Percentiles rank a stretch among this genome's conserved stretches.
These are phyloP conservation scores for Paramecium primaurelia DNA, from an alignment of 73 alveolate genomes.

Conservation along the genomic window DNA sequence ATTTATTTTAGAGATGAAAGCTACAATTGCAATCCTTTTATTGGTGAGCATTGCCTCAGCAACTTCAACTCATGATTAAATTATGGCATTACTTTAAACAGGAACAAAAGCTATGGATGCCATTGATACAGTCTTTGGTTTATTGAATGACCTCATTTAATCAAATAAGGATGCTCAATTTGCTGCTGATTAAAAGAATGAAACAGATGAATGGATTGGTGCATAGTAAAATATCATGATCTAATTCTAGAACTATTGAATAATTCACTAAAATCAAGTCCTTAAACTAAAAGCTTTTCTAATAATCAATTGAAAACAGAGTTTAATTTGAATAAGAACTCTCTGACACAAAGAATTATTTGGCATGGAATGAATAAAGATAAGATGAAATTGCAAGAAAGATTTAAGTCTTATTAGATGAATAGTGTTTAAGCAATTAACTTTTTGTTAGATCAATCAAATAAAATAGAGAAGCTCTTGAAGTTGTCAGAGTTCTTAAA, in stretches of 20 bases:
- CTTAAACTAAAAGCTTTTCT: neutral
- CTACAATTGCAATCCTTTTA: neutral
- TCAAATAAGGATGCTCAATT: constrained; percentile 16
- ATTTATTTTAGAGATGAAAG: neutral
- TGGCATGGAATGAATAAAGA: constrained; percentile 8
- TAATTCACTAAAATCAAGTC: constrained; percentile 8
- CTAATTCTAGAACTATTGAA: neutral
- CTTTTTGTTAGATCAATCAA: constrained; percentile 31
- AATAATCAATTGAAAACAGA: neutral
- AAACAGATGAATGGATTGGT: constrained; percentile 37
- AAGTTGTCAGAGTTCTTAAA: neutral
- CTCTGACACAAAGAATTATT: neutral
- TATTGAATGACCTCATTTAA: neutral
- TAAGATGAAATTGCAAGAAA: neutral
- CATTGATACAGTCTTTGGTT: constrained; percentile 10
- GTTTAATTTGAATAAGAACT: neutral
- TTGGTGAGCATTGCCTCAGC: constrained; percentile 13
- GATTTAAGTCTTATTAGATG: neutral
- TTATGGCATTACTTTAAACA: constrained; percentile 1
- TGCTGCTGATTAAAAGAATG: constrained; percentile 37
- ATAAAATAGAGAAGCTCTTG: neutral
- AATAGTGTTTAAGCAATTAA: neutral
- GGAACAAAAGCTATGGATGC: constrained; percentile 29
- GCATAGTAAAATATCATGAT: neutral
- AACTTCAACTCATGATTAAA: constrained; percentile 13